These are phyloP conservation scores for Phytophthora cryptogea DNA, from an alignment of 352 stramenopile genomes.

Conservation along the genomic window DNA sequence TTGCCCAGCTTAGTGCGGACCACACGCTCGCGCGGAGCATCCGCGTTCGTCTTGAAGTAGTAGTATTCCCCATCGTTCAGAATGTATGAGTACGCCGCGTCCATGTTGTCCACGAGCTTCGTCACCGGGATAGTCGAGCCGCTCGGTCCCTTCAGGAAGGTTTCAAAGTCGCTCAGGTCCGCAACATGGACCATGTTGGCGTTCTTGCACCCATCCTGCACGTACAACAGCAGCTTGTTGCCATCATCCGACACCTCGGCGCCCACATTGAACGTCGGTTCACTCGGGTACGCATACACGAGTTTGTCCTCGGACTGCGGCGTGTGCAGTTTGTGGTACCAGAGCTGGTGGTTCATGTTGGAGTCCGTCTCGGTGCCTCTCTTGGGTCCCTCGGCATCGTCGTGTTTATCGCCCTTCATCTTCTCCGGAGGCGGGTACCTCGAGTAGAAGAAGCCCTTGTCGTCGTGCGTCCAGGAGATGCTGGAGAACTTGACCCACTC, in stretches of 20 bases:
- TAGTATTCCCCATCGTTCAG: constrained; percentile 88
- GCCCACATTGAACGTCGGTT: constrained; percentile 74
- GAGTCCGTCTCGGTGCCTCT: constrained; percentile 78
- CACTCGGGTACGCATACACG: constrained; percentile 74
- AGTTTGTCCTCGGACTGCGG: constrained; percentile 72
- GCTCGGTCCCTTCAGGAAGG: constrained; percentile 43
- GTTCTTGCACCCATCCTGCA: constrained; percentile 89
- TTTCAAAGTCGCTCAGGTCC: constrained; percentile 53
- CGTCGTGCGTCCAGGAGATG: constrained; percentile 84
- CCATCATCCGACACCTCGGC: constrained; percentile 80
- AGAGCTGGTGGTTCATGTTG: constrained; percentile 83
- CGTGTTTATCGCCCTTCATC: constrained; percentile 50
- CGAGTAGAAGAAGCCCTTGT: constrained; percentile 88
- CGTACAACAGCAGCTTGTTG: constrained; percentile 73
- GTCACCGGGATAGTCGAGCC: constrained; percentile 51
- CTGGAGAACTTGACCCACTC: constrained; percentile 90
- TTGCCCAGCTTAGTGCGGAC: constrained; percentile 51
- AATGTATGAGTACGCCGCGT: constrained; percentile 84
- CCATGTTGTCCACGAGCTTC: constrained; percentile 89
- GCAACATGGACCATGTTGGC: constrained; percentile 88
- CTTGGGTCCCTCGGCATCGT: constrained; percentile 50
- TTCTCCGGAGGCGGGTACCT: constrained; percentile 74
- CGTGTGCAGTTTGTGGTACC: constrained; percentile 79
- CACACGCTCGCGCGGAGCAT: constrained; percentile 82
- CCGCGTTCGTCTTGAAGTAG: constrained; percentile 87